Conservation (phyloP, 2,329 filamentous ascomycete genomes). For the Mariannaea elegans region DNA sequence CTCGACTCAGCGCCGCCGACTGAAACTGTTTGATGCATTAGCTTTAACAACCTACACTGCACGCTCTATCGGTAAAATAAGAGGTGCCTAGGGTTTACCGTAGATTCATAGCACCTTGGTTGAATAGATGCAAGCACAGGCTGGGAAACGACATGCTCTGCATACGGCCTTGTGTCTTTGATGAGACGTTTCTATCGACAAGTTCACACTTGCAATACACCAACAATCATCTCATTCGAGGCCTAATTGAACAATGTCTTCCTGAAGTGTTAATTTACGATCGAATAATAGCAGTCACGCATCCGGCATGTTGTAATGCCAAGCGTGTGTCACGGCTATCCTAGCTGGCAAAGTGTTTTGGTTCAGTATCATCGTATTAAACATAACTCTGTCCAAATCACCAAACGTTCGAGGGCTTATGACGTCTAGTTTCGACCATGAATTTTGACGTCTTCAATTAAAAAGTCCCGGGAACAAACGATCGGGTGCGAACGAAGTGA, state of each 20-base stretch:
- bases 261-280: not conserved
- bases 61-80: too few relatives aligned
- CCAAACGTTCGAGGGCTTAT: too few relatives aligned
- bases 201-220: not conserved
- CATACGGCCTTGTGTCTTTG: not conserved
- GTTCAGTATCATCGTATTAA: not conserved
- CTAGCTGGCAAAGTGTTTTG: not conserved
- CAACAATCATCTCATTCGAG: conserved; percentile 1
- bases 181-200: not conserved
- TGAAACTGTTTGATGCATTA: too few relatives aligned
- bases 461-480: too few relatives aligned
- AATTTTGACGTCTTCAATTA: too few relatives aligned
- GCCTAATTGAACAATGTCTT: not conserved
- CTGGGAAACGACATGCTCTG: not conserved
- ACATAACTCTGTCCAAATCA: not conserved
- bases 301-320: not conserved
- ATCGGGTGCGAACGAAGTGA: too few relatives aligned
- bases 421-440: too few relatives aligned
- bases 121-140: not conserved
- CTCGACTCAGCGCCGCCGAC: too few relatives aligned
- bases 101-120: too few relatives aligned
- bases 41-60: too few relatives aligned
- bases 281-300: not conserved
- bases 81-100: conserved; percentile 2
- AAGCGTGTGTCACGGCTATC: not conserved